Percentiles rank a stretch among this genome's conserved stretches.
These are phyloP conservation scores for Gelatoporia subvermispora DNA, from an alignment of 768 basidiomycete genomes.

Conservation along the genomic window DNA sequence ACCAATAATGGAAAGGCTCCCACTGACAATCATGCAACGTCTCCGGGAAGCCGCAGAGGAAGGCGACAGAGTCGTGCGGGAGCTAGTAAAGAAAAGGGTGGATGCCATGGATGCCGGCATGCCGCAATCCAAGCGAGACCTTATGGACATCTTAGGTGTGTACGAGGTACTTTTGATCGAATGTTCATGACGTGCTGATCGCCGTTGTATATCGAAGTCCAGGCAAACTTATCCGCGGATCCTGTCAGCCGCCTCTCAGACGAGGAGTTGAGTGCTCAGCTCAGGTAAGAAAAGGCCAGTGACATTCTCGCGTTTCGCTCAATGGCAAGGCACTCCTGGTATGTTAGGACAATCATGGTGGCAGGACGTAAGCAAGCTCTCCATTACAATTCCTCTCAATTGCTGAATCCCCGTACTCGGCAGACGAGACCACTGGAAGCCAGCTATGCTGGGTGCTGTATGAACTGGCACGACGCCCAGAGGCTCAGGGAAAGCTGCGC, in stretches of 20 bases:
- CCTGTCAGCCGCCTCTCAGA: not conserved
- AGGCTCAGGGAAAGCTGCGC: not conserved
- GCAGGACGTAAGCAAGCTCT: not conserved
- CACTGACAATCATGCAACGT: not conserved
- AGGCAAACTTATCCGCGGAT: not conserved
- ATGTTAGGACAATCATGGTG: not conserved
- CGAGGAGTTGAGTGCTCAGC: not conserved
- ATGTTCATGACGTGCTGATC: not conserved
- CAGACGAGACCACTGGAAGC: not conserved
- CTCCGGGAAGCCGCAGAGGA: not conserved
- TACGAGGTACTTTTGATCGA: not conserved
- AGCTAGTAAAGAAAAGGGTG: not conserved
- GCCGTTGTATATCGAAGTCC: not conserved
- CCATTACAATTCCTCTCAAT: not conserved
- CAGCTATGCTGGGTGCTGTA: not conserved
- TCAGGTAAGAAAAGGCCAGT: not conserved
- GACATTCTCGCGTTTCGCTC: not conserved
- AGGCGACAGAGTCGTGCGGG: not conserved
- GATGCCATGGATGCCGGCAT: not conserved
- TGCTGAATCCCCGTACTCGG: not conserved
- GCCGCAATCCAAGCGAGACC: not conserved
- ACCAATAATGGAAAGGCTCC: not conserved
- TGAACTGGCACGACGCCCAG: not conserved
- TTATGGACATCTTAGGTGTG: not conserved
- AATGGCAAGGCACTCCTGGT: not conserved